A percentile compares a stretch with the other conserved stretches of the same genome.
Conservation (phyloP, 2,329 filamentous ascomycete species). For the Hymenoscyphus infarciens region DNA sequence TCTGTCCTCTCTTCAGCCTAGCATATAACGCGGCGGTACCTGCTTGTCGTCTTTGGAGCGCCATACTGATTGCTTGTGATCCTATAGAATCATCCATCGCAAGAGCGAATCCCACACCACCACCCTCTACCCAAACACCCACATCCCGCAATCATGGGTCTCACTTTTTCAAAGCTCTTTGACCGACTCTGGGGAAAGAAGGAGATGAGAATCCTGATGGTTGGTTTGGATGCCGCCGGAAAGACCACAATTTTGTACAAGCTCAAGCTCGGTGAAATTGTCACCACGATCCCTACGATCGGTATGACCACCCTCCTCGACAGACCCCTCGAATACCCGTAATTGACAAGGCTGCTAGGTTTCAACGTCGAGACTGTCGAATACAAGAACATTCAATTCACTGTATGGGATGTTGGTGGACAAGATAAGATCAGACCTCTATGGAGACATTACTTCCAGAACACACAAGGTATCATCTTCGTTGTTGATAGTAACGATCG, state of each 20-base stretch:
- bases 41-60: conserved; percentile 1
- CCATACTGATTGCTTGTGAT: conserved; percentile 8
- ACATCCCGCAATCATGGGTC: conserved; percentile 64
- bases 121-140: conserved; percentile 1
- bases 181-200: conserved; percentile 98
- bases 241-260: conserved; percentile 99
- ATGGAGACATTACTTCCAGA: conserved; percentile 88
- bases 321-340: neutral
- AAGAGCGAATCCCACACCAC: conserved; percentile 2
- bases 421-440: conserved; percentile 98
- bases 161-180: conserved; percentile 92
- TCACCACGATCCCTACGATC: conserved; percentile 97
- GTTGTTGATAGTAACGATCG: conserved; percentile 95
- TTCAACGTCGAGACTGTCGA: conserved; percentile 99
- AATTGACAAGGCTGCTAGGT: conserved; percentile 36
- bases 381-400: conserved; percentile 99
- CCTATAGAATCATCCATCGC: conserved; percentile 9
- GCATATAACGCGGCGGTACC: conserved; percentile 6
- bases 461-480: conserved; percentile 94
- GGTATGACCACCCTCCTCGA: conserved; percentile 36
- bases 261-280: conserved; percentile 95
- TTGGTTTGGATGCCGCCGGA: conserved; percentile 94
- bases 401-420: conserved; percentile 97
- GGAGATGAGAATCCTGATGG: conserved; percentile 98
- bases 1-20: conserved; percentile 9